These are phyloP conservation scores for Aureobasidium namibiae DNA, from an alignment of 2,329 filamentous ascomycete species.

Conservation along the genomic window DNA sequence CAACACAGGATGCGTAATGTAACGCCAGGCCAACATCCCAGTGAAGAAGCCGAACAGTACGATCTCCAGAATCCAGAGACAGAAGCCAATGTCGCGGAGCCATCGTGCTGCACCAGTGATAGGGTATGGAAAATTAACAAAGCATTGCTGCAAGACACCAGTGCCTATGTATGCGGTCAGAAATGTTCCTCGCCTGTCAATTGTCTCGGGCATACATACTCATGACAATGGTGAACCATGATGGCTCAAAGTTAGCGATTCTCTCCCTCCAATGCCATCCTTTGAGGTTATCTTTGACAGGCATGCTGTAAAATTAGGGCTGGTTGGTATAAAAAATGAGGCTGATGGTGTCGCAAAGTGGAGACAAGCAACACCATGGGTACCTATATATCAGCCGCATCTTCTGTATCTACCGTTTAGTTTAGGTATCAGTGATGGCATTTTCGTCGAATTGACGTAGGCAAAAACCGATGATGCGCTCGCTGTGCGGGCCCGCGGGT, in stretches of 20 bases:
- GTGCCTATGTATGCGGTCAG: constrained; percentile 1
- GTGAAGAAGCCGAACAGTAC: constrained; percentile 19
- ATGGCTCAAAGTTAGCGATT: constrained; percentile 18
- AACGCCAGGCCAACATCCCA: constrained; percentile 14
- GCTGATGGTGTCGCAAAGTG: background rate
- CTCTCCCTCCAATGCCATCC: constrained; percentile 16
- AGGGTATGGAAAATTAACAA: constrained; percentile 19
- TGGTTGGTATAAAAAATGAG: too few relatives aligned
- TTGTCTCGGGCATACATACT: background rate
- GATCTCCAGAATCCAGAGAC: constrained; percentile 21
- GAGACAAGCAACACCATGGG: background rate
- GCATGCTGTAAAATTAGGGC: background rate
- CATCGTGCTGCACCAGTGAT: constrained; percentile 14
- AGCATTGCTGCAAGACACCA: constrained; percentile 15
- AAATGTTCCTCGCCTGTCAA: background rate
- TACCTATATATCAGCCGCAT: background rate
- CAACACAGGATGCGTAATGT: constrained; percentile 16
- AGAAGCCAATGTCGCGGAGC: constrained; percentile 18
- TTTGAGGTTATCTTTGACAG: background rate
- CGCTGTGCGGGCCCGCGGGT: background rate
- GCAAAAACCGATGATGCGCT: background rate
- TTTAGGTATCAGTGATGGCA: background rate
- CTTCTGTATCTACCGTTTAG: background rate
- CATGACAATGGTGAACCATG: constrained; percentile 22
- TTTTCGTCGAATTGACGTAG: background rate